Conservation (phyloP, 331 rosid genomes). For the Telfairia occidentalis region DNA sequence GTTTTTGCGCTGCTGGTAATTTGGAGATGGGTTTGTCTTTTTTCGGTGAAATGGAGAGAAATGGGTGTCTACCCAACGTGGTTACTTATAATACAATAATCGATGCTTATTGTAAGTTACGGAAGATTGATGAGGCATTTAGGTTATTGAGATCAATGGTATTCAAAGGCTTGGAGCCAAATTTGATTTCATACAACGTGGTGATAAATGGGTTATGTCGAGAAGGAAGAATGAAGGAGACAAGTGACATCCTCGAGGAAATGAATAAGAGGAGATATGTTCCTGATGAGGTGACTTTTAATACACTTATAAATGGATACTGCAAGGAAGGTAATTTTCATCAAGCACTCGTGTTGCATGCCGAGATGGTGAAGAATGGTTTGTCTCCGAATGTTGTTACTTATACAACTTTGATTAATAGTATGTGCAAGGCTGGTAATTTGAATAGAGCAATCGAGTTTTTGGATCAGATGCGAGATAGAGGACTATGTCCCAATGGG, state of each 20-base stretch:
- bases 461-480: slow-evolving; percentile 49
- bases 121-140: slow-evolving; percentile 42
- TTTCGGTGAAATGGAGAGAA: slow-evolving; percentile 52
- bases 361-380: slow-evolving; percentile 65
- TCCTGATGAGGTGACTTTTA: slow-evolving; percentile 63
- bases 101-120: slow-evolving; percentile 43
- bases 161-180: slow-evolving; percentile 41
- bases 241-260: slow-evolving; percentile 35
- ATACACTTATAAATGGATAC: slow-evolving; percentile 66
- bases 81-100: slow-evolving; percentile 68
- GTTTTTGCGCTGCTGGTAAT: slow-evolving; percentile 36
- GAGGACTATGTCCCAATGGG: slow-evolving; percentile 69
- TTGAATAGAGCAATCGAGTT: slow-evolving; percentile 54
- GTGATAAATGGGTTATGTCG: slow-evolving; percentile 65
- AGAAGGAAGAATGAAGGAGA: slow-evolving; percentile 53
- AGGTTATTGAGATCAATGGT: slow-evolving; percentile 40
- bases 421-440: slow-evolving; percentile 78
- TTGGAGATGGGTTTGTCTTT: slow-evolving; percentile 36
- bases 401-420: slow-evolving; percentile 60
- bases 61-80: slow-evolving; percentile 57
- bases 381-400: slow-evolving; percentile 71
- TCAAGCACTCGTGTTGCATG: slow-evolving; percentile 54
- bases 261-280: slow-evolving; percentile 46
- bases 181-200: slow-evolving; percentile 66
- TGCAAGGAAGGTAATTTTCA: slow-evolving; percentile 78